Evolutionary conservation across 495 filamentous ascomycete species (phyloP).

Genomic region (Trichoderma parareesei): DNA sequence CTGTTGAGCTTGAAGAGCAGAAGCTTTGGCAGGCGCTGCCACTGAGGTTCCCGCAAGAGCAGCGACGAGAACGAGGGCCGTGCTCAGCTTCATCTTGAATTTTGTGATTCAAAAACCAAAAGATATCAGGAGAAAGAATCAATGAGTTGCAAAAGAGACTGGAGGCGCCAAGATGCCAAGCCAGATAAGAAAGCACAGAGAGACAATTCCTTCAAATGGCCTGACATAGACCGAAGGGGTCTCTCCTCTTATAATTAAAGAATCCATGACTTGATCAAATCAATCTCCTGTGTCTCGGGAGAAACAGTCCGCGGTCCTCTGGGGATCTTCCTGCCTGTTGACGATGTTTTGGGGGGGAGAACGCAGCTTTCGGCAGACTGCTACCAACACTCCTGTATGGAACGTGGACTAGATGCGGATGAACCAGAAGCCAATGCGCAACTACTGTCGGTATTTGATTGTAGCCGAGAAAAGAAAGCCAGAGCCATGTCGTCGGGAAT

Average conservation of each 20-base stretch:
- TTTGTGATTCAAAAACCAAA: neutral
- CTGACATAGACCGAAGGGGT: neutral
- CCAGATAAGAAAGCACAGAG: neutral
- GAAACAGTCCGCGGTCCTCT: neutral
- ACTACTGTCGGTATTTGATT: neutral
- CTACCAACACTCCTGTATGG: neutral
- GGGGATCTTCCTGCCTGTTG: neutral
- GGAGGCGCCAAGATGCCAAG: neutral
- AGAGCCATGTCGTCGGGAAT: neutral
- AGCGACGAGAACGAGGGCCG: neutral
- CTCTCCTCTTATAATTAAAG: neutral
- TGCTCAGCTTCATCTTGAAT: neutral
- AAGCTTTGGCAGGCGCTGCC: neutral
- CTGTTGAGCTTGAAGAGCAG: neutral
- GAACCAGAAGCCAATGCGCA: neutral
- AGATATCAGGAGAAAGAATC: neutral
- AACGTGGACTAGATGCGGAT: neutral
- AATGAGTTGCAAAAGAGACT: neutral
- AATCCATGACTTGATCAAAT: no score
- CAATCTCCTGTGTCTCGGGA: neutral
- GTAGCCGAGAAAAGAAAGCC: neutral
- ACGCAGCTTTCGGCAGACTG: neutral
- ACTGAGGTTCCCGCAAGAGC: neutral
- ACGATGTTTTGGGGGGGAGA: neutral
- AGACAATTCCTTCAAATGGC: neutral